These are phyloP conservation scores for Aphanocladium album DNA, from an alignment of 2,329 filamentous ascomycete genomes.

Conservation along the genomic window DNA sequence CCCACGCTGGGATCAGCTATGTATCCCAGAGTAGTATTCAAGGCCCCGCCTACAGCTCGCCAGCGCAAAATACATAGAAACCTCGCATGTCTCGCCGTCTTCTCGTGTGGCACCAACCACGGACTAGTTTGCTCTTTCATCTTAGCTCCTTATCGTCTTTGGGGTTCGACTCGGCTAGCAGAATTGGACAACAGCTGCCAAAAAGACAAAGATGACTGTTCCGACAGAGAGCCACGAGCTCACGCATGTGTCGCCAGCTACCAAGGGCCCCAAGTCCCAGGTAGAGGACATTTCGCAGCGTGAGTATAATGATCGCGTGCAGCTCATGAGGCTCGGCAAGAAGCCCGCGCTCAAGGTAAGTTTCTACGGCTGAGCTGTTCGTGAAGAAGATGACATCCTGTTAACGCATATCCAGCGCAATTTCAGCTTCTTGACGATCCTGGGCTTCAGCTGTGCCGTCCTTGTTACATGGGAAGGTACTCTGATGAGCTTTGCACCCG, in stretches of 20 bases:
- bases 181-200: background rate
- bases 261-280: background rate
- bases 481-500: conserved; percentile 29
- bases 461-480: conserved; percentile 49
- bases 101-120: background rate
- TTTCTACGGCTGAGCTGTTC: background rate
- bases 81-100: background rate
- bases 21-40: background rate
- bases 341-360: conserved; percentile 7
- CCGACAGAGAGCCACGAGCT: conserved; percentile 2
- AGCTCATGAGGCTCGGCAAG: conserved; percentile 9
- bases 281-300: conserved; percentile 1
- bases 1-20: background rate
- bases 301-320: conserved; percentile 5
- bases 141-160: background rate
- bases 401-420: conserved; percentile 31
- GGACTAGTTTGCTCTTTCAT: background rate
- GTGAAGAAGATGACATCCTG: background rate
- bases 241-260: background rate
- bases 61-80: background rate
- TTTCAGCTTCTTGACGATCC: conserved; percentile 45
- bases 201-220: background rate
- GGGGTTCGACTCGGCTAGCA: background rate
- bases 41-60: background rate
- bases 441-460: conserved; percentile 48